These are phyloP conservation scores for Hypericum androsaemum DNA, from an alignment of 345 rosid genomes.

Conservation along the genomic window DNA sequence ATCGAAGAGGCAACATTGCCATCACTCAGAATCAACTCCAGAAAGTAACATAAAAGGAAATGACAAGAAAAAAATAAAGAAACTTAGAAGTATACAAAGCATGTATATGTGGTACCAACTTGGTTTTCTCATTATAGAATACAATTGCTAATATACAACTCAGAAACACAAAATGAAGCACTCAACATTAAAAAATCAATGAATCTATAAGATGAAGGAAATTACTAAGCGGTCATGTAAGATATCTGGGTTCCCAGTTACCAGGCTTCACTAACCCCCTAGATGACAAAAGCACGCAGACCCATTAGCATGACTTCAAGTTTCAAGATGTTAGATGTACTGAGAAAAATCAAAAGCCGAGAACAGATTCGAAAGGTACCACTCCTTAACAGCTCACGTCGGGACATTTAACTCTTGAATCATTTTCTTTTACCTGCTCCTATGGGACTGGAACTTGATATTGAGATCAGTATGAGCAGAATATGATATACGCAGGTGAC, in stretches of 20 bases:
- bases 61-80: too few relatives aligned
- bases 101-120: too few relatives aligned
- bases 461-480: slow-evolving; percentile 95
- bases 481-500: slow-evolving; percentile 79
- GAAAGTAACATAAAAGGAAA: too few relatives aligned
- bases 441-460: slow-evolving; percentile 95
- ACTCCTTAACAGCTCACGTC: neutral
- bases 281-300: slow-evolving; percentile 33
- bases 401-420: too few relatives aligned
- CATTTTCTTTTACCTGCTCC: slow-evolving; percentile 64
- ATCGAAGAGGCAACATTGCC: too few relatives aligned
- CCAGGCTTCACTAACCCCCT: slow-evolving; percentile 49
- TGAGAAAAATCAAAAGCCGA: neutral
- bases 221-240: slow-evolving; percentile 37
- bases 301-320: slow-evolving; percentile 27
- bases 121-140: too few relatives aligned
- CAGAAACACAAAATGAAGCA: too few relatives aligned
- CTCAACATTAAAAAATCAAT: slow-evolving; percentile 12
- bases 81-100: too few relatives aligned
- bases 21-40: too few relatives aligned
- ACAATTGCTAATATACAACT: too few relatives aligned
- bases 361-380: neutral
- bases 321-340: slow-evolving; percentile 7
- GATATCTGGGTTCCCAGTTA: slow-evolving; percentile 20
- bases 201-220: slow-evolving; percentile 33